Base-by-base conservation (phyloP, 139 green algal species). In the Tetradesmus lagerheimii region DNA sequence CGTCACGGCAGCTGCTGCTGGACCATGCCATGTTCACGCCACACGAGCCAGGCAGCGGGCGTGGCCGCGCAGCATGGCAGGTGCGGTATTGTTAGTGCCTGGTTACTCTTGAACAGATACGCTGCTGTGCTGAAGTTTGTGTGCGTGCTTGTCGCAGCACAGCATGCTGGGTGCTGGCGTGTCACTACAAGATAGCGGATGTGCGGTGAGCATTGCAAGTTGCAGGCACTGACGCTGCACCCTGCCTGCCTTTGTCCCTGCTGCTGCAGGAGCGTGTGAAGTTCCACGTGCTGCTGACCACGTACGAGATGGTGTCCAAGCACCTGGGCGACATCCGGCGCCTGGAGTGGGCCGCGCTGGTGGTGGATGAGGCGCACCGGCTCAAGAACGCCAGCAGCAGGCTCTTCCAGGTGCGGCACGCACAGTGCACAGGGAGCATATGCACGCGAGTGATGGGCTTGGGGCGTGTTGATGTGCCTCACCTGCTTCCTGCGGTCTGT, bases 251-350 rank as follows among this genome's bases (percentile, higher is more conserved):
- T 25, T 16, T 35, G 35, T 41, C 14, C 8, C 8, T 37, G 39
- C 39, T 39, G 31, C 66, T 86, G 64, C 89, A 95, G 92, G 90
- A 91, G 0, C 92, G 94, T 8, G 92, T 96, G 43, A 95, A 96
- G 86, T 95, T 95, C 71, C 92, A 97, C 77, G 94, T 97, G 47
- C 89, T 97, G 85, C 92, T 97, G 80, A 96, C 93, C 0, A 94
- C 89, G 15, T 97, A 96, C 71, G 95, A 96, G 87, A 92, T 93
- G 43, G 39, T 91, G 53, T 67, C 31, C 87, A 80, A 91, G 39
- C 62, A 83, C 87, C 39, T 87, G 57, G 27, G 18, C 14, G 53
- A 82, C 8, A 29, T 91, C 8, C 53, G 31, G 34, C 82, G 64
- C 15, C 34, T 96, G 64, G 31, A 92, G 39, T 97, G 93, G 88